Percentiles rank a stretch among this genome's conserved stretches.
These are phyloP conservation scores for Gossypium rotundifolium DNA, from an alignment of 345 rosid genomes.

Conservation along the genomic window DNA sequence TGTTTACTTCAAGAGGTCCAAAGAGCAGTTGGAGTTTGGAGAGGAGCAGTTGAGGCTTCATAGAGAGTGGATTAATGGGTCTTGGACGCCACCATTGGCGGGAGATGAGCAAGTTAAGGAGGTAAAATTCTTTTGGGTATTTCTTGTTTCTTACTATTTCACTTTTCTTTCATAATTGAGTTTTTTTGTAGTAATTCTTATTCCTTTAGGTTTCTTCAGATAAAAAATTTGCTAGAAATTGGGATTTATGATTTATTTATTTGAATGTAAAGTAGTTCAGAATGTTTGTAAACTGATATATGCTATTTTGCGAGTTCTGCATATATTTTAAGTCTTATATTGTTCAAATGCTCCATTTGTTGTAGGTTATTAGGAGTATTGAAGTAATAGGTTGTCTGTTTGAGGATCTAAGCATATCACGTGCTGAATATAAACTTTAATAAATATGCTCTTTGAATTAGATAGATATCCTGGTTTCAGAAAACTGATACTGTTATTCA, in stretches of 20 bases:
- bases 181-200: not conserved
- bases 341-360: not conserved
- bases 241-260: not conserved
- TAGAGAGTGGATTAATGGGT: slow-evolving; percentile 58
- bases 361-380: not conserved
- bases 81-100: slow-evolving; percentile 61
- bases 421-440: not conserved
- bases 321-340: not conserved
- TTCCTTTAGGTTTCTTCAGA: not conserved
- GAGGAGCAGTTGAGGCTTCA: slow-evolving; percentile 52
- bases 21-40: slow-evolving; percentile 50
- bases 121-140: slow-evolving; percentile 9
- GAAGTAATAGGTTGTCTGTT: not conserved
- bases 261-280: not conserved
- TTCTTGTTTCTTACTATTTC: not conserved
- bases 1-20: slow-evolving; percentile 51
- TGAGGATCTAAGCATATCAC: not conserved
- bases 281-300: not conserved
- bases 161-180: not conserved
- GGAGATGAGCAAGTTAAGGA: slow-evolving; percentile 14
- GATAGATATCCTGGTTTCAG: not conserved
- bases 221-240: not conserved
- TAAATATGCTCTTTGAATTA: not conserved
- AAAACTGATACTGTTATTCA: not conserved
- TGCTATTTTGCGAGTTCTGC: not conserved